These are phyloP conservation scores for Eremothecium cymbalariae DNA, from an alignment of 1,139 yeast genomes.

Conservation along the genomic window DNA sequence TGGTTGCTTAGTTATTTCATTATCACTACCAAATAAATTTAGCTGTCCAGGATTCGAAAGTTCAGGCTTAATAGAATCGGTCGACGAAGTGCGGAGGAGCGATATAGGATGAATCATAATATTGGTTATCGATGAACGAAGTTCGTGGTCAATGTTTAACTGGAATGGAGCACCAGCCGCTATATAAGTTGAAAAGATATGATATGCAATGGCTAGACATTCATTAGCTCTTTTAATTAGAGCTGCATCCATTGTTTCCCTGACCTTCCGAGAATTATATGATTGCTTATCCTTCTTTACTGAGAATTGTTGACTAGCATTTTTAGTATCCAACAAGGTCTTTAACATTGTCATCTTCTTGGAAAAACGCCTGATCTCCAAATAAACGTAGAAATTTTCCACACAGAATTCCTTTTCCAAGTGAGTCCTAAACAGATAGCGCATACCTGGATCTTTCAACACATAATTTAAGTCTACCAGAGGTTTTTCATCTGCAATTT, in stretches of 20 bases:
- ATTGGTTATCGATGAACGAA: constrained; percentile 43
- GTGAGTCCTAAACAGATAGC: constrained; percentile 58
- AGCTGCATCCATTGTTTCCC: constrained; percentile 30
- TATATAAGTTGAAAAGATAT: constrained; percentile 59
- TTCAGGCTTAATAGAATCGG: no score
- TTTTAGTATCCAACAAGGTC: constrained; percentile 27
- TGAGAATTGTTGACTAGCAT: constrained; percentile 12
- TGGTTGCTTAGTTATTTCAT: no score
- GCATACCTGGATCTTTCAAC: constrained; percentile 70
- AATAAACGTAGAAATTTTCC: constrained; percentile 69
- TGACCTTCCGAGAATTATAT: constrained; percentile 15
- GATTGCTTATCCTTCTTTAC: constrained; percentile 11
- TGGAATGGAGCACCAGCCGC: constrained; percentile 64
- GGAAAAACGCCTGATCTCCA: constrained; percentile 44
- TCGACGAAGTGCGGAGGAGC: constrained; percentile 17
- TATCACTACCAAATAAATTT: no score
- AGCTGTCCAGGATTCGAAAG: no score
- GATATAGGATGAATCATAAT: constrained; percentile 38
- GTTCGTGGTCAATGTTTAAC: constrained; percentile 56
- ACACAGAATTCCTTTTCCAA: constrained; percentile 56
- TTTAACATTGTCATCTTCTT: constrained; percentile 35
- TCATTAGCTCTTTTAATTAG: constrained; percentile 41
- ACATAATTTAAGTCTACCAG: constrained; percentile 36
- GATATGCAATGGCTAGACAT: constrained; percentile 50
- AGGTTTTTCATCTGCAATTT: constrained; percentile 4